Conservation (phyloP, 352 stramenopile species). For the Phytopythium mirpurense region DNA sequence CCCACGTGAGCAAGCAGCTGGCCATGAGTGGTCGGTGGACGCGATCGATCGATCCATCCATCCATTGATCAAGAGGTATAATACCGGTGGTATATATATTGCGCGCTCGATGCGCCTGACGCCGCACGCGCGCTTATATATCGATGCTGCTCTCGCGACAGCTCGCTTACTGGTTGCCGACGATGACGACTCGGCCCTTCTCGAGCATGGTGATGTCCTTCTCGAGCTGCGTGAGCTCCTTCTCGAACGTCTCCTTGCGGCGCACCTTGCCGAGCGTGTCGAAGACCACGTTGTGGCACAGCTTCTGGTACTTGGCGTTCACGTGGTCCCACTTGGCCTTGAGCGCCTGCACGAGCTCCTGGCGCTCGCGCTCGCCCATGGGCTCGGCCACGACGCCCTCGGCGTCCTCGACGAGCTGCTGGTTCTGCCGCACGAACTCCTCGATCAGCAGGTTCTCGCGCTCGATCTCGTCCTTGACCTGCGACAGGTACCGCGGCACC, state of each 20-base stretch:
- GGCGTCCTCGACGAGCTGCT: slow-evolving; percentile 78
- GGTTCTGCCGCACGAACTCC: slow-evolving; percentile 87
- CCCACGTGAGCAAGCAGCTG: not conserved
- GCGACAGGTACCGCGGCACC: slow-evolving; percentile 86
- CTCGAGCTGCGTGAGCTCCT: slow-evolving; percentile 89
- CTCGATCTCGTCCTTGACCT: slow-evolving; percentile 91
- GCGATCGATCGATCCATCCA: too few relatives aligned
- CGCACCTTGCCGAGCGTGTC: slow-evolving; percentile 91
- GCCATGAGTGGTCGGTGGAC: too few relatives aligned
- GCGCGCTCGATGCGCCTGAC: too few relatives aligned
- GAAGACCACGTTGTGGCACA: slow-evolving; percentile 91
- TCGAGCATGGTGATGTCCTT: slow-evolving; percentile 88
- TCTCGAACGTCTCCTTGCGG: slow-evolving; percentile 91
- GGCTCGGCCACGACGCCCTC: slow-evolving; percentile 42
- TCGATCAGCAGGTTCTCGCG: slow-evolving; percentile 93
- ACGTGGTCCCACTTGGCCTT: slow-evolving; percentile 94
- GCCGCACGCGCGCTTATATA: not conserved
- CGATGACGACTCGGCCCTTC: slow-evolving; percentile 64
- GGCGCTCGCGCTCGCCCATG: slow-evolving; percentile 85
- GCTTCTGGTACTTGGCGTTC: slow-evolving; percentile 93
- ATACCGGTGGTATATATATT: too few relatives aligned
- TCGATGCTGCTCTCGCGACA: too few relatives aligned
- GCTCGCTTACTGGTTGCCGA: slow-evolving; percentile 25
- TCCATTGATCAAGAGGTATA: too few relatives aligned
- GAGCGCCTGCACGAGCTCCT: slow-evolving; percentile 81